Evolutionary conservation across 164 flowering plant species (phyloP), one percentile per base, ranked within the genome.

Genomic region (Santalum album): DNA sequence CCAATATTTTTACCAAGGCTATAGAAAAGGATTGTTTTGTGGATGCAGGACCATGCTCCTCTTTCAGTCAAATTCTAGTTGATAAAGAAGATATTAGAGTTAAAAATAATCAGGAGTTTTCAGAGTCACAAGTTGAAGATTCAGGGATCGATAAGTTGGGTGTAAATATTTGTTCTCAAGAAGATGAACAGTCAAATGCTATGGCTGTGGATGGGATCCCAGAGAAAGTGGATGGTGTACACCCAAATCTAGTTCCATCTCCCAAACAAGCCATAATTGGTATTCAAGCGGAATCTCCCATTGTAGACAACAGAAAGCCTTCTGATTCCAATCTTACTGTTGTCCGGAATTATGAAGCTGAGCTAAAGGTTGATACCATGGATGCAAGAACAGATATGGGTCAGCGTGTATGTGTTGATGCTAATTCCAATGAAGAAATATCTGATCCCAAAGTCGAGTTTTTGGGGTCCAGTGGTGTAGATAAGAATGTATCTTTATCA

Each of bases 41-140:
- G 21, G 21, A 32, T 49, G 50, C 18, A 19, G 17, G 10, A 23
- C 16, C 32, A 12, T 24, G 47, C 9, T 42, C 36, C 15, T 3
- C 20, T 16, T 36, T 51, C 16, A 51, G 21, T 16, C 58, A 63
- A 42, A 42, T 23, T 25, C 40, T 44, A 10, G 65, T 24, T 51
- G 17, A 56, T 51, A 55, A 25, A 44, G 36, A 12, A 23, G 68
- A 44, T 29, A 47, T 40, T 16, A 45, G 16, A 50, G 18, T 29
- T 17, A 29, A 4, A 1, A 36, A 21, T 11, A 38, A 25, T 1
- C 3, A 25, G 53, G 11, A 50, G 32, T 22, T 19, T 50, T 50
- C 22, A 50, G 21, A 49, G 21, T 25, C 20, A 25, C 29, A 27
- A 18, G 32, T 16, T 50, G 38, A 27, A 12, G 53, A n/a, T n/a